phyloP scores from a whole-genome alignment of 73 alveolate species.

The Breviolum minutum region DNA sequence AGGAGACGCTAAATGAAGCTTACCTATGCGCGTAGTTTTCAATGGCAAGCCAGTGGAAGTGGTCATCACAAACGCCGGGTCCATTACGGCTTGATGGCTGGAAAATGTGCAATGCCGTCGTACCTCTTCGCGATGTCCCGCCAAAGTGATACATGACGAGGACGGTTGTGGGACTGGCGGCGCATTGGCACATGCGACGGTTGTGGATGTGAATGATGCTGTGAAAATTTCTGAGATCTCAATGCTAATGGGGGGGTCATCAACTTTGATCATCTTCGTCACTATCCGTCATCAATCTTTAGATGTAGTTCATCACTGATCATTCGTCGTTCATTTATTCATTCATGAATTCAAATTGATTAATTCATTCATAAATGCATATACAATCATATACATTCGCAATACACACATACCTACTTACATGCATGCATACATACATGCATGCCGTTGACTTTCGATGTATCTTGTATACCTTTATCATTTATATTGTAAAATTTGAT shows the following conservation, averaged over 20 bases:
- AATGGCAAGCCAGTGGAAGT: too few relatives aligned
- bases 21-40: too few relatives aligned
- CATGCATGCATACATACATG: background rate
- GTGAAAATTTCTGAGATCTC: background rate
- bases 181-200: background rate
- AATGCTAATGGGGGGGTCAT: background rate
- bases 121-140: constrained; percentile 63
- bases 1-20: too few relatives aligned
- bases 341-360: background rate
- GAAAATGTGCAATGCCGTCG: background rate
- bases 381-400: background rate
- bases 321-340: background rate
- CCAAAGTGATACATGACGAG: constrained; percentile 44
- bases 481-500: background rate
- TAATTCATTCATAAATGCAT: background rate
- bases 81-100: too few relatives aligned
- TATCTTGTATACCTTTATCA: background rate
- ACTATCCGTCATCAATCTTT: background rate
- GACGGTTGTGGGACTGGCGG: constrained; percentile 21
- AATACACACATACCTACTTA: background rate
- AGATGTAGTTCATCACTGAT: too few relatives aligned
- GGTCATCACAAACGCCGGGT: background rate
- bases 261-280: background rate
- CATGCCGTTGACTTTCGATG: background rate
- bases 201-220: background rate